Evolutionary conservation across 164 flowering plant species (phyloP).

Genomic region (Buxus sempervirens): DNA sequence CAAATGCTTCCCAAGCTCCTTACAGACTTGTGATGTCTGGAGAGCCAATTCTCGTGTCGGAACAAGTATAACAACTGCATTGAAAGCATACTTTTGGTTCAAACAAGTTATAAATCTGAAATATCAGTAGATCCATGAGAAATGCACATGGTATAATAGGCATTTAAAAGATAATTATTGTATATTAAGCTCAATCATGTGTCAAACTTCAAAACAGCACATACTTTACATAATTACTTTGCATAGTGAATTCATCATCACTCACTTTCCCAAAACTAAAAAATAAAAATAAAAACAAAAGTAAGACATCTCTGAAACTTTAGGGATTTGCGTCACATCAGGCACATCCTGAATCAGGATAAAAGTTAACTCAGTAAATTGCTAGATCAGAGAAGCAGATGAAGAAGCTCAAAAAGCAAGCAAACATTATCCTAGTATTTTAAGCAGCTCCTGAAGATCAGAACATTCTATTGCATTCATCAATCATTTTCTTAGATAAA

Average conservation of each 20-base stretch:
- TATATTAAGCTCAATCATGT: not conserved
- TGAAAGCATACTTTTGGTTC: not conserved
- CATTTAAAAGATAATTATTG: too few relatives aligned
- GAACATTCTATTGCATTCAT: too few relatives aligned
- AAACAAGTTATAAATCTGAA: not conserved
- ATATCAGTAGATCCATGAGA: not conserved
- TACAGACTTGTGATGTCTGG: conserved; percentile 98
- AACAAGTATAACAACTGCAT: conserved; percentile 85
- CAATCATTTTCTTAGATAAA: too few relatives aligned
- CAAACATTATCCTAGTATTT: not conserved
- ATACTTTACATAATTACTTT: not conserved
- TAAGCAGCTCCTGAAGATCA: not conserved
- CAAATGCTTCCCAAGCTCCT: conserved; percentile 95
- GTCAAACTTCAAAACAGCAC: not conserved
- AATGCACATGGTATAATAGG: not conserved
- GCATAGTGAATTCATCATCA: not conserved
- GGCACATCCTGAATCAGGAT: not conserved
- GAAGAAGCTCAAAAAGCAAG: not conserved
- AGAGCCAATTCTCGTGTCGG: conserved; percentile 98
- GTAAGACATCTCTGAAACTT: not conserved
- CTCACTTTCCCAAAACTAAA: too few relatives aligned
- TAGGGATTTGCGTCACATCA: not conserved
- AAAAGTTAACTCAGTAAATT: not conserved
- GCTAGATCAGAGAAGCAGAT: not conserved
- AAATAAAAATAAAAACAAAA: too few relatives aligned